Percentiles rank a stretch among this genome's conserved stretches.
phyloP scores from a whole-genome alignment of 139 green algal species.

The Ettlia oleoabundans region DNA sequence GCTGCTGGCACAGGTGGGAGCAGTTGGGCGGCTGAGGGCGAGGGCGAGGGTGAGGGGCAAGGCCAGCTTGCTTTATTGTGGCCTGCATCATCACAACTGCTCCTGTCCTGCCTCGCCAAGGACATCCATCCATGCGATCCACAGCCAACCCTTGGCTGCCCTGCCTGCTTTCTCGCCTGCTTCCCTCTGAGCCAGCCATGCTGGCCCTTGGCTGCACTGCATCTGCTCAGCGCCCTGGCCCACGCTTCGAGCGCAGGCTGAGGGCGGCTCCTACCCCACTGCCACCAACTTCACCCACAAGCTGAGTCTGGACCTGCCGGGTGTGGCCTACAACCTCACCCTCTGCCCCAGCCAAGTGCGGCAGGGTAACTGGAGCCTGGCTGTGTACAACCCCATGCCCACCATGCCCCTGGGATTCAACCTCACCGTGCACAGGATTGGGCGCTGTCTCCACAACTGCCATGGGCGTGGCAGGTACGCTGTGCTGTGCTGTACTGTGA shows the following conservation, averaged over 20 bases:
- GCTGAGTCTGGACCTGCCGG: constrained; percentile 42
- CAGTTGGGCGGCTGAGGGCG: no score
- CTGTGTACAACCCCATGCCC: constrained; percentile 63
- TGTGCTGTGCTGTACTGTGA: background rate
- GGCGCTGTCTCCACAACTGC: constrained; percentile 63
- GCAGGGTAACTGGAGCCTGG: constrained; percentile 39
- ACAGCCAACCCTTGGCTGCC: no score
- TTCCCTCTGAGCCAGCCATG: no score
- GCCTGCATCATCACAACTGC: no score
- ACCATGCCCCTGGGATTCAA: constrained; percentile 54
- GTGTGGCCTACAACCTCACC: constrained; percentile 29
- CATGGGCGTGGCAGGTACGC: constrained; percentile 47
- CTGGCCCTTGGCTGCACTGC: background rate
- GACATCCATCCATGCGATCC: no score
- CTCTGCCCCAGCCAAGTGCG: constrained; percentile 49
- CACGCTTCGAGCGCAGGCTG: background rate
- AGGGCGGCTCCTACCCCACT: constrained; percentile 26
- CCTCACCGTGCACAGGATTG: constrained; percentile 41
- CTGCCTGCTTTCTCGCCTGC: no score
- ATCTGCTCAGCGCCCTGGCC: background rate
- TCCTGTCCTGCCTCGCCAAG: no score
- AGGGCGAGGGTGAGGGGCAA: no score
- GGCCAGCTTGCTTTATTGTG: no score
- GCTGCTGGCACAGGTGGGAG: constrained; percentile 46
- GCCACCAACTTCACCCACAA: constrained; percentile 47